phyloP scores from a whole-genome alignment of 257 asterid species.

The Coffea eugenioides region DNA sequence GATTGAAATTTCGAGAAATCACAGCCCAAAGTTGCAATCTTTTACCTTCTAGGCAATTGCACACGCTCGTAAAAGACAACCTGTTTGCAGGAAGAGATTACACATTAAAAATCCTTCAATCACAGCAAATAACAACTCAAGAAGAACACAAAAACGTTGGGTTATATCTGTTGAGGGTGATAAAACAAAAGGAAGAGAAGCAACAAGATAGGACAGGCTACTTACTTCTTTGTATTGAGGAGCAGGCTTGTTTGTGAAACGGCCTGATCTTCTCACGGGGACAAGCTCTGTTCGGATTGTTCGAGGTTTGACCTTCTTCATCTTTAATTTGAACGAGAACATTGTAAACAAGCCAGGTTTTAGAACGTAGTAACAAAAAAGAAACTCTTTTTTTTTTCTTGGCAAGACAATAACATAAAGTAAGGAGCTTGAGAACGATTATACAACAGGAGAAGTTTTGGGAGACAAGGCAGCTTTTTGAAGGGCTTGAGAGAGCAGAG shows the following conservation, averaged over 20 bases:
- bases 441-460: conserved; percentile 62
- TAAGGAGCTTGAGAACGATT: neutral
- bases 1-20: neutral
- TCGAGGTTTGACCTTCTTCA: conserved; percentile 69
- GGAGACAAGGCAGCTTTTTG: conserved; percentile 51
- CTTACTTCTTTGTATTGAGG: conserved; percentile 69
- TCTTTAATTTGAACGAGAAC: conserved; percentile 33
- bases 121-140: neutral
- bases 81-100: conserved; percentile 35
- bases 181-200: neutral
- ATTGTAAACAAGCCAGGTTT: neutral
- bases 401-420: conserved; percentile 6
- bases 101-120: neutral
- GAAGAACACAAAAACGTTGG: neutral
- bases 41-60: conserved; percentile 70
- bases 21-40: neutral
- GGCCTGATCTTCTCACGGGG: conserved; percentile 70
- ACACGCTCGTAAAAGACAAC: conserved; percentile 57
- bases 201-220: neutral
- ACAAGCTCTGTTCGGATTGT: conserved; percentile 63
- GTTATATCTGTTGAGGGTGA: neutral
- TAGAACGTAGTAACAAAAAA: neutral
- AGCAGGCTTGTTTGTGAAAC: conserved; percentile 56
- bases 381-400: neutral
- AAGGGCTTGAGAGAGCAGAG: conserved; percentile 70